Conservation (phyloP, 192 early-diverging fungal genomes). For the Diversispora eburnea region DNA sequence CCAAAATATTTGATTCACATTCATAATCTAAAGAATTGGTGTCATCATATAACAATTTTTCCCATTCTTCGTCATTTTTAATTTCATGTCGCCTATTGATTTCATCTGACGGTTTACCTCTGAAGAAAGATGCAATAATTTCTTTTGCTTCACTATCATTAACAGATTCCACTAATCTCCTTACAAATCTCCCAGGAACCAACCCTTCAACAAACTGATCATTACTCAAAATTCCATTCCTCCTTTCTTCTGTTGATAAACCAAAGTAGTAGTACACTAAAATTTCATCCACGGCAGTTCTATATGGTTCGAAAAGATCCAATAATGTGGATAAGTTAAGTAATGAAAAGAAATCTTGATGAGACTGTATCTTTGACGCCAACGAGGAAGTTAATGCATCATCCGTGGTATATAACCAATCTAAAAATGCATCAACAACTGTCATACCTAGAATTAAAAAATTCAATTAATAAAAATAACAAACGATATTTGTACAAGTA, state of each 20-base stretch:
- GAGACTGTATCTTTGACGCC: conserved; percentile 15
- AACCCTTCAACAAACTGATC: conserved; percentile 8
- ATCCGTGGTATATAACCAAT: conserved; percentile 11
- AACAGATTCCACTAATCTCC: conserved; percentile 14
- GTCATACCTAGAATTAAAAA: background rate
- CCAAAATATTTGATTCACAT: background rate
- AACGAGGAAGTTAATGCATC: conserved; percentile 20
- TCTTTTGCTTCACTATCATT: conserved; percentile 6
- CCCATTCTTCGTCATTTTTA: conserved; percentile 3
- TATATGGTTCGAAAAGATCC: conserved; percentile 18
- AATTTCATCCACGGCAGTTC: conserved; percentile 16
- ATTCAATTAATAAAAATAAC: too few species aligned
- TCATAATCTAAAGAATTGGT: background rate
- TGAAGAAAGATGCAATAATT: conserved; percentile 17
- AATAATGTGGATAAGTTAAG: conserved; percentile 19
- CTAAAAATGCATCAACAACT: conserved; percentile 12
- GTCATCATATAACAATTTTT: background rate
- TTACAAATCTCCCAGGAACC: conserved; percentile 11
- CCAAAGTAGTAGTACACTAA: conserved; percentile 27
- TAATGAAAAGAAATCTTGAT: conserved; percentile 20
- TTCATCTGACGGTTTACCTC: background rate
- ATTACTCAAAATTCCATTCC: background rate
- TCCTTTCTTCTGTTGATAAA: conserved; percentile 5
- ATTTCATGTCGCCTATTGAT: background rate
- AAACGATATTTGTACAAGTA: too few species aligned